Evolutionary conservation across 192 early-diverging fungal species (phyloP).

Genomic region (Gonapodya sp.): DNA sequence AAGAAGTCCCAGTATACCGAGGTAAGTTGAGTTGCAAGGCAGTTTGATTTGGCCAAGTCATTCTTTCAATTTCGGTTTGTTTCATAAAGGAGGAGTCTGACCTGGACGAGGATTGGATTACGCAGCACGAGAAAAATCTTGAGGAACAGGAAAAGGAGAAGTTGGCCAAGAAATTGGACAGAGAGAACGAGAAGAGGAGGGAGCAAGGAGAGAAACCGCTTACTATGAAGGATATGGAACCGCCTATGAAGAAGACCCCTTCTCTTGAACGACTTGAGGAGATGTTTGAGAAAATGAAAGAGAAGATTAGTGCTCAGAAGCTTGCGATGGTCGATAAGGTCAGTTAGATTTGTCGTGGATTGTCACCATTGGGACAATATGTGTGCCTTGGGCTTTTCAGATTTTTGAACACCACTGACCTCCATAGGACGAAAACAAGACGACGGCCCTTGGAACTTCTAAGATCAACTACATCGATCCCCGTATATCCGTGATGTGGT

Average conservation of each 20-base stretch:
- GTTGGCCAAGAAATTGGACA: conserved; percentile 49
- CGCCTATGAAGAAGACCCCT: conserved; percentile 25
- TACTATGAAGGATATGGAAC: conserved; percentile 37
- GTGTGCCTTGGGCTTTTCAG: background rate
- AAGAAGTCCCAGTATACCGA: conserved; percentile 54
- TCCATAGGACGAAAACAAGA: conserved; percentile 84
- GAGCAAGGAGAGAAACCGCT: conserved; percentile 45
- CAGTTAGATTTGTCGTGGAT: conserved; percentile 4
- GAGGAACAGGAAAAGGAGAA: conserved; percentile 69
- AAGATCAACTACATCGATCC: conserved; percentile 99
- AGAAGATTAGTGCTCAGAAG: conserved; percentile 63
- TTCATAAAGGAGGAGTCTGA: conserved; percentile 60
- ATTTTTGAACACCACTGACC: background rate
- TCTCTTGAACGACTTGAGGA: conserved; percentile 63
- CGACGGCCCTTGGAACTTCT: conserved; percentile 88
- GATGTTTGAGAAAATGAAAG: conserved; percentile 57
- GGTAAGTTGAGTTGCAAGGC: too few species aligned
- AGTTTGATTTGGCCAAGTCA: too few species aligned
- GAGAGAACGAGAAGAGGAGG: conserved; percentile 73
- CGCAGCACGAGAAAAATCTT: conserved; percentile 37
- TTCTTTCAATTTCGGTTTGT: background rate
- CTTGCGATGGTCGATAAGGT: conserved; percentile 76
- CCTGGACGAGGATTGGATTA: conserved; percentile 70
- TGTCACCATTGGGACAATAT: too few species aligned
- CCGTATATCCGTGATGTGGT: conserved; percentile 90